These are phyloP conservation scores for Suillus subluteus DNA, from an alignment of 768 basidiomycete species.

Conservation along the genomic window DNA sequence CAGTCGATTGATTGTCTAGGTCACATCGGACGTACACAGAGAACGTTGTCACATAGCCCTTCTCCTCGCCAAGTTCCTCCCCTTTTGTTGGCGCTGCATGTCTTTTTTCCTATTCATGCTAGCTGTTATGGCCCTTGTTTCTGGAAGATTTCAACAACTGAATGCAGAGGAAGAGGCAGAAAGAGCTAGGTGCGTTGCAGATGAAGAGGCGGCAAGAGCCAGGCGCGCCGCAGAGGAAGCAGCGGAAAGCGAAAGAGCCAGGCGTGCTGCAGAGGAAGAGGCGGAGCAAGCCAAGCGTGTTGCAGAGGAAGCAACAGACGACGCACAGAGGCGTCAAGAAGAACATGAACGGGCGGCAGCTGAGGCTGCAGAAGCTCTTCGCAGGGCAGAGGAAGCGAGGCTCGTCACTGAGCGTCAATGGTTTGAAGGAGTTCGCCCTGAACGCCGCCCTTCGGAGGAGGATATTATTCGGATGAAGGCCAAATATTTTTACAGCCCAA, in stretches of 20 bases:
- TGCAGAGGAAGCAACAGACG: neutral
- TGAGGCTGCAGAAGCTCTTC: slow-evolving; percentile 27
- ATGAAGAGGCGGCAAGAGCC: neutral
- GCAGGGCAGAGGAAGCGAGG: slow-evolving; percentile 22
- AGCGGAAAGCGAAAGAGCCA: neutral
- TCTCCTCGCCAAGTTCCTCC: neutral
- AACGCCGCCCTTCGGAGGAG: slow-evolving; percentile 18
- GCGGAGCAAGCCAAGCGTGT: neutral
- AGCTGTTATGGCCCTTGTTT: neutral
- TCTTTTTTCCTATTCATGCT: neutral
- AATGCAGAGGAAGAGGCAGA: neutral
- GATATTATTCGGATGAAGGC: slow-evolving; percentile 10
- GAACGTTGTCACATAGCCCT: neutral
- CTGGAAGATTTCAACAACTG: neutral
- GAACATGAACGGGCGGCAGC: slow-evolving; percentile 10
- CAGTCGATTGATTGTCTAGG: neutral
- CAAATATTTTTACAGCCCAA: slow-evolving; percentile 11
- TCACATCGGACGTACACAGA: neutral
- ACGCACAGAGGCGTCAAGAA: slow-evolving; percentile 7
- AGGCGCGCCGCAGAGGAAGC: neutral
- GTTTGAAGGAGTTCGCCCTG: slow-evolving; percentile 13
- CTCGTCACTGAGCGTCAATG: slow-evolving; percentile 20
- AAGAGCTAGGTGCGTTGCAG: too few relatives aligned
- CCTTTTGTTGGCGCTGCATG: neutral
- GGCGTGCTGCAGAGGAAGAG: slow-evolving; percentile 13